These are phyloP conservation scores for Fusarium bactridioides DNA, from an alignment of 2,329 filamentous ascomycete genomes.

Conservation along the genomic window DNA sequence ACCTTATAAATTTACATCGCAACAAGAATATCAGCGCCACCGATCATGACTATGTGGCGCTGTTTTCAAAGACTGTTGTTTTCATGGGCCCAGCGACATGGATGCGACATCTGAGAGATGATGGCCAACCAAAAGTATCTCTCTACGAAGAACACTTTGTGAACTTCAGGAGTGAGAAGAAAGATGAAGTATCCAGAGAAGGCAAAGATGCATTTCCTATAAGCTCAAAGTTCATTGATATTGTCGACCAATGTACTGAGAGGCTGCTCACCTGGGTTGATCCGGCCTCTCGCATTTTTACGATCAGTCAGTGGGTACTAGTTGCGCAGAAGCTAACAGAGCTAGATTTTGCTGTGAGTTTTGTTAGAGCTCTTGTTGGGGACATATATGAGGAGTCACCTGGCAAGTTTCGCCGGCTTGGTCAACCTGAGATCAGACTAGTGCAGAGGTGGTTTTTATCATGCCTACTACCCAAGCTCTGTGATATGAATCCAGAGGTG, in stretches of 20 bases:
- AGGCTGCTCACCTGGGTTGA: background rate
- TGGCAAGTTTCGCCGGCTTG: background rate
- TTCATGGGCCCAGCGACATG: background rate
- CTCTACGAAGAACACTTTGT: rapidly evolving
- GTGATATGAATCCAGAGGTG: background rate
- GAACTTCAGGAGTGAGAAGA: rapidly evolving
- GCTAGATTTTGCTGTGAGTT: background rate
- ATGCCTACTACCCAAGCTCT: background rate
- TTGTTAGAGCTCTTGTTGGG: background rate
- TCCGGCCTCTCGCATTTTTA: background rate
- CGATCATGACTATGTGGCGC: rapidly evolving
- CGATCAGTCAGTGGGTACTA: background rate
- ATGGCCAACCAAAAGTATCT: rapidly evolving
- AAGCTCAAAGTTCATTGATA: background rate
- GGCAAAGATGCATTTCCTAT: rapidly evolving
- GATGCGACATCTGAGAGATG: background rate
- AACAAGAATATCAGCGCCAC: background rate
- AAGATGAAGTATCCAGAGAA: rapidly evolving
- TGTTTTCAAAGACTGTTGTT: background rate
- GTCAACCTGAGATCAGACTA: background rate
- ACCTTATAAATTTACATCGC: rapidly evolving
- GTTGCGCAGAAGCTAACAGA: background rate
- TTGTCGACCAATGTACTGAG: background rate
- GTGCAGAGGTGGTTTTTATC: background rate
- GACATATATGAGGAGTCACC: background rate